Conservation (phyloP, 305 asterid genomes). For the Euphrasia arctica region DNA sequence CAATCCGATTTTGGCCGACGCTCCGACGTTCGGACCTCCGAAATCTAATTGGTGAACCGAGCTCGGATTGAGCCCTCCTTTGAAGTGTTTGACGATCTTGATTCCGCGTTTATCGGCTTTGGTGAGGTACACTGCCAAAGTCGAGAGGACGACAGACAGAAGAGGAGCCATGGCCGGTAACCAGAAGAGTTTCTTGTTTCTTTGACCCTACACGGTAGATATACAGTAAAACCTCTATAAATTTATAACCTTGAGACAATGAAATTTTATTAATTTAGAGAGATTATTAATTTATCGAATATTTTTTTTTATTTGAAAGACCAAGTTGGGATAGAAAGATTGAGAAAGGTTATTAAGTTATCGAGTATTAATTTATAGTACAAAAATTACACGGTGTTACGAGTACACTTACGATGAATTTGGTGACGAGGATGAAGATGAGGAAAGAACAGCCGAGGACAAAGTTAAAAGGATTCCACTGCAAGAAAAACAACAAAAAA, state of each 20-base stretch:
- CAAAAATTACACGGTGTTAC: not conserved
- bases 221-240: too few species aligned
- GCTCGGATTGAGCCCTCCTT: constrained; percentile 76
- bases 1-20: constrained; percentile 50
- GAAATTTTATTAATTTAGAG: too few species aligned
- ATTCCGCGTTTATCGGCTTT: constrained; percentile 67
- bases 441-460: constrained; percentile 81
- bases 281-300: too few species aligned
- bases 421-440: constrained; percentile 61
- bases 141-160: constrained; percentile 61
- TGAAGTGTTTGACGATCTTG: constrained; percentile 70
- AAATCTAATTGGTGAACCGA: constrained; percentile 56
- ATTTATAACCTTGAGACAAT: not conserved
- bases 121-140: constrained; percentile 59
- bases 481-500: constrained; percentile 2
- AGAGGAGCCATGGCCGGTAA: constrained; percentile 78
- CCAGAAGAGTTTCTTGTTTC: constrained; percentile 65
- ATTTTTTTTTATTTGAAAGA: too few species aligned
- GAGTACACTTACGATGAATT: constrained; percentile 56
- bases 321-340: too few species aligned
- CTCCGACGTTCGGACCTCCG: constrained; percentile 49
- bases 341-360: too few species aligned
- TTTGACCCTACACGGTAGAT: too few species aligned
- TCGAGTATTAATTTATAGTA: too few species aligned
- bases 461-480: constrained; percentile 75